Base-by-base conservation (phyloP, 495 filamentous ascomycete species). In the Neurospora sp. region DNA sequence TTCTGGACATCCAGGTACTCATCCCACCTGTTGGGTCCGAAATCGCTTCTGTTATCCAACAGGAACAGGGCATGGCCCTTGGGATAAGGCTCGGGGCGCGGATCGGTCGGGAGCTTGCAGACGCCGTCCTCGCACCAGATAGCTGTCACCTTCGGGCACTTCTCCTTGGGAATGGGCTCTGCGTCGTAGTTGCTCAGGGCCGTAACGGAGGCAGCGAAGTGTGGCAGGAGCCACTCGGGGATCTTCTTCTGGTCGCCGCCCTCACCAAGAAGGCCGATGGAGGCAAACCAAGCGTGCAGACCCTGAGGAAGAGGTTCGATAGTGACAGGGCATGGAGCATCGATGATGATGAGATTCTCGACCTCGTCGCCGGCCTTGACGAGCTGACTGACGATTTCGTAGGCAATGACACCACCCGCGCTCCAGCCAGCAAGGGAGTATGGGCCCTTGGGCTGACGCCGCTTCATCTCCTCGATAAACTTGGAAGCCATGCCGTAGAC, bases 341-440 rank as follows among this genome's bases (percentile, higher is more conserved):
- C 94, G 73, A 97, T 90, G 69, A 97, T 85, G 69, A 97, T 81
- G 4, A 97, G 88, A 68, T 89, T 86, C 68, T 91, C 91, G 53
- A 97, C 92, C 69, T 82, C 80, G 40, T 95, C 91, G 35, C 89
- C 89, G 20, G 86, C 85, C 68, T 88, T 85, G 75, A 90, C 85
- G 10, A 97, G 84, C 74, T 93, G 90, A 71, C 88, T 89, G 39
- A 89, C 89, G 31, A 92, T 91, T 78, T 96, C 93, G 78, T 93
- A 97, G 35, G 94, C 94, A 75, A 94, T 90, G 41, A 96, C 92
- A 53, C 94, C 94, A 69, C 94, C 94, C 10, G 93, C 94, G 27
- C 91, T 93, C 94, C 94, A 97, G 18, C 92, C 92, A 11, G 87
- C 87, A 7, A 94, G 76, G 40, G 86, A 79, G 76, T 94, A 94